These are phyloP conservation scores for Leishmania turanica DNA, from an alignment of 208 protist species.

Conservation along the genomic window DNA sequence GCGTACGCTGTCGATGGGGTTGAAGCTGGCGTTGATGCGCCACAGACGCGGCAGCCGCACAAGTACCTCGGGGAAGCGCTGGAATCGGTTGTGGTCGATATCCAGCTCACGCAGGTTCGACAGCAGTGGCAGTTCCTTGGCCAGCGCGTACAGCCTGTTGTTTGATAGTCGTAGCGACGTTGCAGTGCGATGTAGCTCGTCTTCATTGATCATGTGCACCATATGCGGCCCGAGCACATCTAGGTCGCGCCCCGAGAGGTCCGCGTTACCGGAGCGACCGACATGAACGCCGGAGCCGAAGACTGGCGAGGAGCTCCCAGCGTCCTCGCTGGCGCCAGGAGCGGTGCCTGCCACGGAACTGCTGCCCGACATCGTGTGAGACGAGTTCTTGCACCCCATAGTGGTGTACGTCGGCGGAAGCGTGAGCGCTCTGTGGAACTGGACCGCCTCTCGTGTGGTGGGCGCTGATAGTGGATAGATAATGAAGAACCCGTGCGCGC, in stretches of 20 bases:
- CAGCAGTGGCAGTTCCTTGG: constrained; percentile 76
- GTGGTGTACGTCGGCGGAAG: not conserved
- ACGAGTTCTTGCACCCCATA: constrained; percentile 38
- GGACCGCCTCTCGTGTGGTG: not conserved
- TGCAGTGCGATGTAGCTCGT: constrained; percentile 68
- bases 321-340: constrained; percentile 21
- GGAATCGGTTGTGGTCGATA: constrained; percentile 75
- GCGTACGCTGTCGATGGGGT: constrained; percentile 51
- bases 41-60: constrained; percentile 51
- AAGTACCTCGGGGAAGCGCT: constrained; percentile 69
- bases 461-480: not conserved
- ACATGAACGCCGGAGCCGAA: constrained; percentile 86
- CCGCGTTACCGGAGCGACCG: constrained; percentile 79
- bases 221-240: constrained; percentile 58
- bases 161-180: constrained; percentile 72
- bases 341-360: not conserved
- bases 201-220: constrained; percentile 68
- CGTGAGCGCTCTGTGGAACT: not conserved
- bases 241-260: constrained; percentile 71
- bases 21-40: constrained; percentile 69
- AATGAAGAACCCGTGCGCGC: not conserved
- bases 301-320: constrained; percentile 20
- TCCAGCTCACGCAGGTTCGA: constrained; percentile 76
- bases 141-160: constrained; percentile 80
- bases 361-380: not conserved